Base-by-base conservation (phyloP, 2,329 filamentous ascomycete genomes). In the Venturia nashicola region DNA sequence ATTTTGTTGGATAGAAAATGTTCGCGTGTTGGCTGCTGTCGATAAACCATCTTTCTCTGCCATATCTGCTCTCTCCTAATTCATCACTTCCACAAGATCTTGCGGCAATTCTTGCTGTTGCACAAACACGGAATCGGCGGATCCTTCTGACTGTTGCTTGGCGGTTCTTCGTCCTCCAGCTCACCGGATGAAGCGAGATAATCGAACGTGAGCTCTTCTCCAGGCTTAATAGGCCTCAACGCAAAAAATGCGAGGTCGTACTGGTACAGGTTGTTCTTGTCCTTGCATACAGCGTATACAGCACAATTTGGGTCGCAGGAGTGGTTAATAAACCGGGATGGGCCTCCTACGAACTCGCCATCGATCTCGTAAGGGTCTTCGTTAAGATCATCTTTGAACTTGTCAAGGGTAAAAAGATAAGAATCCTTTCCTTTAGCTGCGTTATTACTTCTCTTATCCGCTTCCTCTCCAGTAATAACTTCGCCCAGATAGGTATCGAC, bases 241-340 rank as follows among this genome's bases (percentile, higher is more conserved):
- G 90, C 88, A 69, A 93, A 93, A 65, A 93, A 81, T 0, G 88
- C 89, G 59, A 93, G 76, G 66, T 91, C 88, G 71, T 93, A 91
- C 7, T 92, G 80, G 59, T 85, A 82, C 65, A 85, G 85, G 69
- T 92, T 88, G 0, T 87, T 83, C 66, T 89, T 86, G 70, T 92
- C 89, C 61, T 88, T 89, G 1, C 89, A 87, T 0, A 90, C 84
- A 0, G 88, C 89, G 73, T 92, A 93, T 66, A 91, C 90, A 16
- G 87, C 80, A 70, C 91, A 81, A 70, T 92, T 93, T 0, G 90
- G 89, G 5, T 89, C 83, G 72, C 90, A 93, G 1, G 84, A 88
- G 72, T 94, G 90, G 69, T 94, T 94, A 72, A 93, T 88, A 73
- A 93, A 94, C 2, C 89, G 83, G 0, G 88, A 90, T 0, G 89